Percentiles rank a stretch among this genome's conserved stretches.
phyloP scores from a whole-genome alignment of 371 early-diverging fungal species.

The Lichtheimia ramosa region DNA sequence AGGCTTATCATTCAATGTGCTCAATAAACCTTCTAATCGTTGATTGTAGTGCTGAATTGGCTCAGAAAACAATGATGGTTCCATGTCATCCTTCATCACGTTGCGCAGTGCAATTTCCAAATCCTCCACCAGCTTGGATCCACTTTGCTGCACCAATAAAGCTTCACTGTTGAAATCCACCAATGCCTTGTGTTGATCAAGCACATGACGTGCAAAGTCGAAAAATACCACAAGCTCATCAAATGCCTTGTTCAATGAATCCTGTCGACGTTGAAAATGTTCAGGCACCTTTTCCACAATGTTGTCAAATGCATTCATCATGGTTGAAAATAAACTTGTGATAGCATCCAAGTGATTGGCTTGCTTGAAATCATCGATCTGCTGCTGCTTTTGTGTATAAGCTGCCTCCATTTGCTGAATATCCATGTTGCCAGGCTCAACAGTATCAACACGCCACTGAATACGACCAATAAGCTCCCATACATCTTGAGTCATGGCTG shows the following conservation, averaged over 20 bases:
- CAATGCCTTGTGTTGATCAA: conserved; percentile 25
- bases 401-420: neutral
- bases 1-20: neutral
- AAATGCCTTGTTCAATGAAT: conserved; percentile 21
- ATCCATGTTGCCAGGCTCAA: neutral
- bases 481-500: conserved; percentile 19
- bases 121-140: neutral
- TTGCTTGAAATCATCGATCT: conserved; percentile 1
- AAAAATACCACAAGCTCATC: conserved; percentile 18
- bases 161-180: conserved; percentile 15
- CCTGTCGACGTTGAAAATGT: conserved; percentile 33
- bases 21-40: conserved; percentile 17
- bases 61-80: neutral
- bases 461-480: conserved; percentile 35
- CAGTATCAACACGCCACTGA: conserved; percentile 28
- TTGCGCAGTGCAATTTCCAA: conserved; percentile 16
- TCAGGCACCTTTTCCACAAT: conserved; percentile 8
- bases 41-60: conserved; percentile 15
- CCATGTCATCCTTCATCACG: conserved; percentile 3
- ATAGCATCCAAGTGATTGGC: neutral
- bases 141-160: neutral
- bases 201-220: conserved; percentile 19
- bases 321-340: neutral
- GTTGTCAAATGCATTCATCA: neutral
- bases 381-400: too few species aligned